Evolutionary conservation across 805 yeast genomes (phyloP).

Genomic region (Sugiyamaella americana): DNA sequence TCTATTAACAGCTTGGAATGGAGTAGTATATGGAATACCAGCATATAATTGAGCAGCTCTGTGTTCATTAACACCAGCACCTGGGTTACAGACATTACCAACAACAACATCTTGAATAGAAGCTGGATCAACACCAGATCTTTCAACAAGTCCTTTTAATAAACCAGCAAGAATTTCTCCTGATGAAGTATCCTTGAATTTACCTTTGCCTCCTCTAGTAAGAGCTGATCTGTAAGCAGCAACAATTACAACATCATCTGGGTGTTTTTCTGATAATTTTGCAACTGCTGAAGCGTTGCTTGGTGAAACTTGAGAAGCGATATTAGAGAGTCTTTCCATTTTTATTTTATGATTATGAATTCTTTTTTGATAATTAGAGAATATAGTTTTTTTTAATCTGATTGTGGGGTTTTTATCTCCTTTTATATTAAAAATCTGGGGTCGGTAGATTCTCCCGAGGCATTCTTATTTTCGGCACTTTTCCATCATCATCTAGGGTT

Average conservation of each 20-base stretch:
- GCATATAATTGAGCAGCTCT: constrained; percentile 89
- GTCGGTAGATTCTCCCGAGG: background rate
- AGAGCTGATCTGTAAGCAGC: constrained; percentile 88
- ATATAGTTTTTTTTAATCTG: background rate
- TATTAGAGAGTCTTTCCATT: constrained; percentile 32
- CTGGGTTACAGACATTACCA: constrained; percentile 87
- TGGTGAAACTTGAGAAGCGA: constrained; percentile 29
- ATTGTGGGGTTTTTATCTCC: background rate
- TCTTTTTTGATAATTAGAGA: background rate
- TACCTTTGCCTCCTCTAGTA: constrained; percentile 81
- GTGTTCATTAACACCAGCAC: constrained; percentile 94
- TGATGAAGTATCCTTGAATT: constrained; percentile 73
- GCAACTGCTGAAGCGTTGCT: constrained; percentile 30
- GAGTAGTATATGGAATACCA: constrained; percentile 75
- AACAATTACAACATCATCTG: constrained; percentile 87
- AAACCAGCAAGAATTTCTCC: constrained; percentile 71
- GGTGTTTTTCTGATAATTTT: constrained; percentile 47
- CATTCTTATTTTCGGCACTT: background rate
- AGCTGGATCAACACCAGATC: constrained; percentile 44
- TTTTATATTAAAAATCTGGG: background rate
- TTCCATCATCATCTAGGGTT: background rate
- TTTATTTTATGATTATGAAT: constrained; percentile 1
- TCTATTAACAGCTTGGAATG: constrained; percentile 81
- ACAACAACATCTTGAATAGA: constrained; percentile 78
- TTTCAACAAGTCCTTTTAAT: constrained; percentile 53